A percentile compares a stretch with the other conserved stretches of the same genome.
phyloP scores from a whole-genome alignment of 805 yeast genomes.

The Isabelozyma heimii region DNA sequence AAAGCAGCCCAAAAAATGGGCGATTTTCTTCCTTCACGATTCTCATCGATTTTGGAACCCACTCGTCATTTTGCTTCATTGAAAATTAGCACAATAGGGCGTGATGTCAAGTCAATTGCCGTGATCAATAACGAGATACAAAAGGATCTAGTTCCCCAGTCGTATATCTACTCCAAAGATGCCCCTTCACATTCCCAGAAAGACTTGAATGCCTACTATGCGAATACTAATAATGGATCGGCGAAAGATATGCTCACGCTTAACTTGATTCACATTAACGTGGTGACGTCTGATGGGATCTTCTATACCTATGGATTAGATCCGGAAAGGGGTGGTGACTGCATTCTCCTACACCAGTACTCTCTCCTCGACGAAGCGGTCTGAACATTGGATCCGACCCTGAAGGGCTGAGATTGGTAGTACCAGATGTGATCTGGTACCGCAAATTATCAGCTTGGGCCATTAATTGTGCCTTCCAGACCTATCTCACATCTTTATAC shows the following conservation, averaged over 20 bases:
- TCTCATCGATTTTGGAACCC: slow-evolving; percentile 83
- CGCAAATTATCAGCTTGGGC: no score
- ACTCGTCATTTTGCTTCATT: slow-evolving; percentile 88
- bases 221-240: slow-evolving; percentile 5
- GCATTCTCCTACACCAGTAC: slow-evolving; percentile 73
- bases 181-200: slow-evolving; percentile 5
- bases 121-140: slow-evolving; percentile 40
- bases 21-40: slow-evolving; percentile 75
- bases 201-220: neutral
- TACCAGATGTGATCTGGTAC: no score
- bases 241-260: slow-evolving; percentile 22
- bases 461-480: no score
- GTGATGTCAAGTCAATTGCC: slow-evolving; percentile 42
- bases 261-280: slow-evolving; percentile 50
- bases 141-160: slow-evolving; percentile 29
- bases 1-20: slow-evolving; percentile 88
- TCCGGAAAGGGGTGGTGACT: slow-evolving; percentile 90
- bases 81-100: slow-evolving; percentile 50
- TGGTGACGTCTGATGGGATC: slow-evolving; percentile 78
- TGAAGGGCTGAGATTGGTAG: no score
- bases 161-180: slow-evolving; percentile 18
- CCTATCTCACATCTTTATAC: no score
- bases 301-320: slow-evolving; percentile 80
- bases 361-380: slow-evolving; percentile 39
- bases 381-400: neutral